A percentile compares a stretch with the other conserved stretches of the same genome.
Evolutionary conservation across 2,329 filamentous ascomycete species (phyloP).

Genomic region (Aspergillus glaucus): DNA sequence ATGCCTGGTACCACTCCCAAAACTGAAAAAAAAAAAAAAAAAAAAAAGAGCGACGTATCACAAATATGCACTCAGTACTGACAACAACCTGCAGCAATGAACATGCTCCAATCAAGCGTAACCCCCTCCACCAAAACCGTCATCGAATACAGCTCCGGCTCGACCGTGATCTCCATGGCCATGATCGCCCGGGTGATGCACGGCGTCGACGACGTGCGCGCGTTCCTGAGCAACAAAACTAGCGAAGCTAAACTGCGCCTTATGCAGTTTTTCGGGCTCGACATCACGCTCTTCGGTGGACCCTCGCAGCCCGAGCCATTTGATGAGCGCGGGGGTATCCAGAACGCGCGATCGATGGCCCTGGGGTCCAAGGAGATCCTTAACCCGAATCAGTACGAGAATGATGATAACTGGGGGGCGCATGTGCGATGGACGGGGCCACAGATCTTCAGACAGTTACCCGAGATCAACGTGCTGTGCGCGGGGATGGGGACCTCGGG

Average conservation of each 20-base stretch:
- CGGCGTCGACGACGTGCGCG: constrained; percentile 47
- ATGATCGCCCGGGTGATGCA: constrained; percentile 49
- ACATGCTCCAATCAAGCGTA: constrained; percentile 43
- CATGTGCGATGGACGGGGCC: constrained; percentile 56
- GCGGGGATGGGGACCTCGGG: constrained; percentile 53
- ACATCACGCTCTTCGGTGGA: constrained; percentile 54
- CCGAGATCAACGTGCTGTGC: constrained; percentile 52
- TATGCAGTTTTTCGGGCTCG: constrained; percentile 55
- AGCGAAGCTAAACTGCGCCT: constrained; percentile 48
- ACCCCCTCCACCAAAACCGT: constrained; percentile 45
- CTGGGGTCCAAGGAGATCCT: constrained; percentile 38
- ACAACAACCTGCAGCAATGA: constrained; percentile 36
- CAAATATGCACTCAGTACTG: neutral
- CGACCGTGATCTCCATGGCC: constrained; percentile 56
- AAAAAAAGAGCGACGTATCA: neutral
- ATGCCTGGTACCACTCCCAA: constrained; percentile 41
- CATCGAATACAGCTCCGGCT: constrained; percentile 57
- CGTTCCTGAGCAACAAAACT: constrained; percentile 56
- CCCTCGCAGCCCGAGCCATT: constrained; percentile 52
- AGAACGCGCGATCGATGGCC: constrained; percentile 40
- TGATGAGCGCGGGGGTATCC: constrained; percentile 50
- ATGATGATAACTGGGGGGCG: constrained; percentile 39
- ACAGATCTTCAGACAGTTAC: constrained; percentile 52
- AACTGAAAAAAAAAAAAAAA: too few relatives aligned
- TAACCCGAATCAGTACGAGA: constrained; percentile 55